These are phyloP conservation scores for Stipa capillata DNA, from an alignment of 176 grass and related monocot genomes.

Conservation along the genomic window DNA sequence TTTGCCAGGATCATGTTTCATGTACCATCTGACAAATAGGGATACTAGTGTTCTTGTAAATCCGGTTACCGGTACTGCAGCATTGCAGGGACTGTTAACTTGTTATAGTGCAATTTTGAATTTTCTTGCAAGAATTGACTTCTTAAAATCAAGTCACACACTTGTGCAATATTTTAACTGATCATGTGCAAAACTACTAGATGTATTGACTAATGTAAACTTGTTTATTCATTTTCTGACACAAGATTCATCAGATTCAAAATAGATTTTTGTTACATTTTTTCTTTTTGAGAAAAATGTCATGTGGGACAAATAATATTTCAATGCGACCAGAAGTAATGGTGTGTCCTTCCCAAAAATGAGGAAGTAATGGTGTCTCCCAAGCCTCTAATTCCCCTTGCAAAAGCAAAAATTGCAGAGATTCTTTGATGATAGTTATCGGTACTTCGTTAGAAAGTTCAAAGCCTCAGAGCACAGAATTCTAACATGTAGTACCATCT, in stretches of 20 bases:
- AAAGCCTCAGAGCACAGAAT: background rate
- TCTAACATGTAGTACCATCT: too few species aligned
- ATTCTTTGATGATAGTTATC: background rate
- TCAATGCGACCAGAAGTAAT: constrained; percentile 6
- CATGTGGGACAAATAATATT: background rate
- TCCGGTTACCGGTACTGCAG: background rate
- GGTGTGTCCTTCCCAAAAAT: too few species aligned
- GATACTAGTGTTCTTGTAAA: background rate
- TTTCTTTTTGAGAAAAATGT: background rate
- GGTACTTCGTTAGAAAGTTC: background rate
- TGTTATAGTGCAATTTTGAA: background rate
- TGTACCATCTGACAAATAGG: background rate
- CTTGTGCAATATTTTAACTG: background rate
- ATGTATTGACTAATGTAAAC: background rate
- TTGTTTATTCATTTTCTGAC: constrained; percentile 7
- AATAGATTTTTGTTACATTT: background rate
- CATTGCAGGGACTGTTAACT: background rate
- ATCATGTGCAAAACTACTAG: constrained; percentile 6
- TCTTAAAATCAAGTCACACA: constrained; percentile 6
- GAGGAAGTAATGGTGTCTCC: too few species aligned
- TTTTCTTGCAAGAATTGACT: constrained; percentile 16
- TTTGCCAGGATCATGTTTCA: background rate
- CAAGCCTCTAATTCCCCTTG: background rate
- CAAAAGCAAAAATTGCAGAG: background rate
- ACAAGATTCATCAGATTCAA: background rate